Percentiles rank a stretch among this genome's conserved stretches.
phyloP scores from a whole-genome alignment of 2,329 filamentous ascomycete genomes.

The Nemania sp. region DNA sequence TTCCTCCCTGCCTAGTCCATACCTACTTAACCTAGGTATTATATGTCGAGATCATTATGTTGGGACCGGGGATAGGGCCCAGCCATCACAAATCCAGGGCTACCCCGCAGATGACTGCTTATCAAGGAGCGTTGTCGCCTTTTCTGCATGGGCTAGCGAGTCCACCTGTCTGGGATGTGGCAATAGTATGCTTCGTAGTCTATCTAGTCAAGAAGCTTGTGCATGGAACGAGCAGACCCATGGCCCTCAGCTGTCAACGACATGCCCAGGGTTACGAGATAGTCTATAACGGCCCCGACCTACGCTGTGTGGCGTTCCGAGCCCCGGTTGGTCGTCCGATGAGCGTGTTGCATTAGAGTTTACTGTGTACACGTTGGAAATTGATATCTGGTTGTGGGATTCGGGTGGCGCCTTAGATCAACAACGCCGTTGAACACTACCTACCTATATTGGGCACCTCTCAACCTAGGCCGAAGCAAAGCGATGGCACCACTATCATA shows the following conservation, averaged over 20 bases:
- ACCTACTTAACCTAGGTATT: not conserved
- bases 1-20: not conserved
- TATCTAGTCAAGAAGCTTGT: not conserved
- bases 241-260: conserved; percentile 1
- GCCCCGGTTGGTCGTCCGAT: conserved; percentile 10
- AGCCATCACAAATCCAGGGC: conserved; percentile 8
- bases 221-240: conserved; percentile 17
- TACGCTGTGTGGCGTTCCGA: not conserved
- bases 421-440: not conserved
- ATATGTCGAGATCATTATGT: conserved; percentile 17
- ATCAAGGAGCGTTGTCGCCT: conserved; percentile 13
- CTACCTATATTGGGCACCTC: too few relatives aligned
- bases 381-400: not conserved
- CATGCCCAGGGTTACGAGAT: conserved; percentile 9
- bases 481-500: not conserved
- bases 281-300: conserved; percentile 11
- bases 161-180: conserved; percentile 23
- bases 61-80: not conserved
- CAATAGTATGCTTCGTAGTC: not conserved
- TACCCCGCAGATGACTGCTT: conserved; percentile 29
- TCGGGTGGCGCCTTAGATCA: conserved; percentile 1
- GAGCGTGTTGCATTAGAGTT: conserved; percentile 1
- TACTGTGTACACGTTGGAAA: not conserved
- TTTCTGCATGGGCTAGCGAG: conserved; percentile 17
- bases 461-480: not conserved